Conservation (phyloP, 805 yeast species). For the Clavispora vitiphila region DNA sequence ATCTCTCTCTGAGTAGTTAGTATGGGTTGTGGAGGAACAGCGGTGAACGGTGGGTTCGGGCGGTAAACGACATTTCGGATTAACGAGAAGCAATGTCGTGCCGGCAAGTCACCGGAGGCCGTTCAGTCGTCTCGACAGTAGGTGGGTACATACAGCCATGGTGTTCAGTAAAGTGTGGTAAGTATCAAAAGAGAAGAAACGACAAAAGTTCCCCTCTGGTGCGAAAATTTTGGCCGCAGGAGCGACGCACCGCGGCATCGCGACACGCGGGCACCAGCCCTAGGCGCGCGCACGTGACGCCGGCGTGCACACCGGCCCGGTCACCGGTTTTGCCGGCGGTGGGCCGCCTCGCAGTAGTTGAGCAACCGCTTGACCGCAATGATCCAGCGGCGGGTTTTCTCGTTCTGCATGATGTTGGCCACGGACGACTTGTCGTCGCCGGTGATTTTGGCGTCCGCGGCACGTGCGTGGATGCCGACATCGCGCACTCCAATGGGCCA, state of each 20-base stretch:
- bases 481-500: conserved; percentile 88
- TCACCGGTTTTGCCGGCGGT: not conserved
- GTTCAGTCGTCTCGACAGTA: not conserved
- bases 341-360: conserved; percentile 19
- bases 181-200: not conserved
- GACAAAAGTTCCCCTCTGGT: not conserved
- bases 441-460: conserved; percentile 54
- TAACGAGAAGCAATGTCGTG: no score
- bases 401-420: conserved; percentile 78
- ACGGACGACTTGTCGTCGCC: conserved; percentile 38
- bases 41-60: no score
- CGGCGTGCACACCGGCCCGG: not conserved
- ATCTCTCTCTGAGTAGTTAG: conserved; percentile 55
- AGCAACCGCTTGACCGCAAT: conserved; percentile 68
- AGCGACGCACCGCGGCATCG: not conserved
- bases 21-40: conserved; percentile 2
- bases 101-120: no score
- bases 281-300: conserved; percentile 1
- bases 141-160: conserved; percentile 18
- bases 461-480: conserved; percentile 75
- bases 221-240: conserved; percentile 7
- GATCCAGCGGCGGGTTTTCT: conserved; percentile 70
- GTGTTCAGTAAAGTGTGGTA: conserved; percentile 11
- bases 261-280: conserved; percentile 15
- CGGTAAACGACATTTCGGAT: no score